These are phyloP conservation scores for Glaciozyma antarctica DNA, from an alignment of 768 basidiomycete species.

Conservation along the genomic window DNA sequence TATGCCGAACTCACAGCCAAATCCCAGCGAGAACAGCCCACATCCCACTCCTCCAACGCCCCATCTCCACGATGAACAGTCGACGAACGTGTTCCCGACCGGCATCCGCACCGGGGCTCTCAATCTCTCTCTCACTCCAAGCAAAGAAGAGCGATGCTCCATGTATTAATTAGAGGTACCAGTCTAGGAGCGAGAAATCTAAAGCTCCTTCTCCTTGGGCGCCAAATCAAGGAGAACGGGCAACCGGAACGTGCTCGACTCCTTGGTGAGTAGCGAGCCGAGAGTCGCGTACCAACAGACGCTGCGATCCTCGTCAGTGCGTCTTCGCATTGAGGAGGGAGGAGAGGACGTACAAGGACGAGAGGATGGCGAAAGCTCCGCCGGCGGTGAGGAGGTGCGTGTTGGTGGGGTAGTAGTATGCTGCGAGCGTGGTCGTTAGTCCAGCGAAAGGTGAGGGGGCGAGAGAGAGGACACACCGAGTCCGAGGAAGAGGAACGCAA, in stretches of 20 bases:
- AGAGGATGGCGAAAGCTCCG: conserved; percentile 1
- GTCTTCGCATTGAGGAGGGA: not conserved
- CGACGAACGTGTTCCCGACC: too few species aligned
- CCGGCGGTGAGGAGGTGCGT: not conserved
- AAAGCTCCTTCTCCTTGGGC: too few species aligned
- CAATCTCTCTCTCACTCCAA: too few species aligned
- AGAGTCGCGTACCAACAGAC: conserved; percentile 5
- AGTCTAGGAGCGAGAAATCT: too few species aligned
- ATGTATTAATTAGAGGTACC: too few species aligned
- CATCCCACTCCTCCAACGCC: too few species aligned
- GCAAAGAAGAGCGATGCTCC: too few species aligned
- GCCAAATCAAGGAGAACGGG: conserved; percentile 4
- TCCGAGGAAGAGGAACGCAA: conserved; percentile 4
- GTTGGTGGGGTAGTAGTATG: not conserved
- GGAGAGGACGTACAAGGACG: not conserved
- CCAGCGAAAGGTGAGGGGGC: too few species aligned
- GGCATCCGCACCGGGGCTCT: too few species aligned
- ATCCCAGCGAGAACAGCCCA: too few species aligned
- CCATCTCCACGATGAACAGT: too few species aligned
- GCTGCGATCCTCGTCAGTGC: not conserved
- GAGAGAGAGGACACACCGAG: not conserved
- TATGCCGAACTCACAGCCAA: too few species aligned
- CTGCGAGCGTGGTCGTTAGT: not conserved
- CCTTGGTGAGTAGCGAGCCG: not conserved
- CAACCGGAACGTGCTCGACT: not conserved